These are phyloP conservation scores for Fusarium veterinarium DNA, from an alignment of 2,329 filamentous ascomycete genomes.

Conservation along the genomic window DNA sequence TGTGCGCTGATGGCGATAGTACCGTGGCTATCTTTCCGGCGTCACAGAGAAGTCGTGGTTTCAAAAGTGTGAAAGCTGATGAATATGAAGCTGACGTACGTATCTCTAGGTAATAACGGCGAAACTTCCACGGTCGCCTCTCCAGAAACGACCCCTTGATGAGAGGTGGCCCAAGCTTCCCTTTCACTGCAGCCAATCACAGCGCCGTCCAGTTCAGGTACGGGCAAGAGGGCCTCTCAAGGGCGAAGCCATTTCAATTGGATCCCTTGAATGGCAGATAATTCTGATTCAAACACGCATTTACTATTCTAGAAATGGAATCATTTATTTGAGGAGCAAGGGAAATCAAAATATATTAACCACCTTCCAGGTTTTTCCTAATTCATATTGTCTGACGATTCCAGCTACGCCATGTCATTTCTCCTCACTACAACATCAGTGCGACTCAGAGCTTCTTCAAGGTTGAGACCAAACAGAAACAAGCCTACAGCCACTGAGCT, in stretches of 20 bases:
- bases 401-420: neutral
- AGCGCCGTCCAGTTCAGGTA: neutral
- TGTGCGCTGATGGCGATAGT: neutral
- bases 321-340: neutral
- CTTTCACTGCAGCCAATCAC: slow-evolving; percentile 36
- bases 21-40: neutral
- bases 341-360: neutral
- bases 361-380: neutral
- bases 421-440: neutral
- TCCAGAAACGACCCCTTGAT: slow-evolving; percentile 40
- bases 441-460: neutral
- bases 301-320: neutral
- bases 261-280: neutral
- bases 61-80: slow-evolving; percentile 20
- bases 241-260: neutral
- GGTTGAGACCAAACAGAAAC: neutral
- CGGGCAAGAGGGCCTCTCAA: neutral
- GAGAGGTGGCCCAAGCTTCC: slow-evolving; percentile 43
- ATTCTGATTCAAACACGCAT: neutral
- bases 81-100: slow-evolving; percentile 44
- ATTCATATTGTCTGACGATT: neutral
- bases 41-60: slow-evolving; percentile 2
- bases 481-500: neutral
- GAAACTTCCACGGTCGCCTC: slow-evolving; percentile 49
- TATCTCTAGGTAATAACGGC: slow-evolving; percentile 33